Percentiles rank a stretch among this genome's conserved stretches.
Conservation (phyloP, 2,329 filamentous ascomycete genomes). For the Aureobasidium subglaciale region DNA sequence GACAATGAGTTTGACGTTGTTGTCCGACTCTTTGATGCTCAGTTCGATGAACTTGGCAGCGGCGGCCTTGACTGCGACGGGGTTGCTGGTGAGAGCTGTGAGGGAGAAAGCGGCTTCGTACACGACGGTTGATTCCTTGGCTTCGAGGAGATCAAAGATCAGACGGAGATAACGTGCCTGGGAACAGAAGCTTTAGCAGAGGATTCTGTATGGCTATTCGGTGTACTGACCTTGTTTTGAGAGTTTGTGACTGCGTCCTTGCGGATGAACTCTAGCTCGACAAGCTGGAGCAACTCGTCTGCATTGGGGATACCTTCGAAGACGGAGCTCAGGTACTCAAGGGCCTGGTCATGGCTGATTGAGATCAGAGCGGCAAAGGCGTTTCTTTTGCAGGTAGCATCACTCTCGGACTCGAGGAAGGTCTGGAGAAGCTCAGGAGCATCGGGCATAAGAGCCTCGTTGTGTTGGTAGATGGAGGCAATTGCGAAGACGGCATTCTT, state of each 20-base stretch:
- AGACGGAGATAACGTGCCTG: constrained; percentile 83
- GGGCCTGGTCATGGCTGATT: constrained; percentile 88
- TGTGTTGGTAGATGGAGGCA: constrained; percentile 85
- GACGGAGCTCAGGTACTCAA: constrained; percentile 78
- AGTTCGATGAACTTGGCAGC: constrained; percentile 95
- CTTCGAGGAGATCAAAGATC: constrained; percentile 94
- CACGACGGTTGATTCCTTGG: constrained; percentile 85
- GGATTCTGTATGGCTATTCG: background rate
- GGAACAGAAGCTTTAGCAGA: constrained; percentile 7
- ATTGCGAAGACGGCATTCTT: constrained; percentile 97
- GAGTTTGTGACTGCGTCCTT: constrained; percentile 94
- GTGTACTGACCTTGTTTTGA: constrained; percentile 70
- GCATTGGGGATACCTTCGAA: constrained; percentile 93
- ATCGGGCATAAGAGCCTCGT: constrained; percentile 86
- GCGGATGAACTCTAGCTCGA: constrained; percentile 93
- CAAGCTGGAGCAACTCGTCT: constrained; percentile 86
- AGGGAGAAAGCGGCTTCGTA: constrained; percentile 96
- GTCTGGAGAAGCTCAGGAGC: constrained; percentile 83
- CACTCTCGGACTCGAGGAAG: constrained; percentile 85
- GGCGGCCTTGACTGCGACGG: constrained; percentile 93
- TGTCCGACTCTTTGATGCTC: constrained; percentile 94
- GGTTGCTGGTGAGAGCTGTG: constrained; percentile 89
- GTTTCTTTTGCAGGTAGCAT: constrained; percentile 95
- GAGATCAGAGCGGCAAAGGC: constrained; percentile 85
- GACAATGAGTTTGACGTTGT: constrained; percentile 98